phyloP scores from a whole-genome alignment of 352 stramenopile species.

The Phytophthora pseudosyringae region DNA sequence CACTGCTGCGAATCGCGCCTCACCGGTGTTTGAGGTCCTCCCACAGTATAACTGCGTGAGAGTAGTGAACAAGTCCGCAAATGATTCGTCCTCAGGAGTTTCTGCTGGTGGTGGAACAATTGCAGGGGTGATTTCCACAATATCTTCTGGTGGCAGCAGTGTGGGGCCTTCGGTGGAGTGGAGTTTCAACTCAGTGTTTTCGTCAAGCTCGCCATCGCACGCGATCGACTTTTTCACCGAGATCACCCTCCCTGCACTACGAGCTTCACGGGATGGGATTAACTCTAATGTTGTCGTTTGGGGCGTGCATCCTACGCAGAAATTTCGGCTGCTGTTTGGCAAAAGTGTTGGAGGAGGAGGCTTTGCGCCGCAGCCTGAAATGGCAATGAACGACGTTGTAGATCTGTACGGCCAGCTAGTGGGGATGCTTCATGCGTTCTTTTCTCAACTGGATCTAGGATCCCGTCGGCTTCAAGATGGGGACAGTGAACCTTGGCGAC shows the following conservation, averaged over 20 bases:
- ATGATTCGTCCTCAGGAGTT: conserved; percentile 9
- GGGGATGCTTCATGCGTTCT: conserved; percentile 59
- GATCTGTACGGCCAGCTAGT: conserved; percentile 68
- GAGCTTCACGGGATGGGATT: conserved; percentile 50
- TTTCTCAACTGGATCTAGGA: conserved; percentile 32
- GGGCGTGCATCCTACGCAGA: conserved; percentile 74
- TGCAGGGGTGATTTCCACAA: neutral
- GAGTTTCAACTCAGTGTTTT: conserved; percentile 68
- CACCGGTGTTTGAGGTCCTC: conserved; percentile 64
- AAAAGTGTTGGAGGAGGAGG: conserved; percentile 46
- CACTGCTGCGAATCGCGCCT: conserved; percentile 70
- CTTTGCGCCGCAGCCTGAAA: conserved; percentile 19
- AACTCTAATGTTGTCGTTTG: conserved; percentile 73
- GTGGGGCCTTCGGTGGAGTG: conserved; percentile 43
- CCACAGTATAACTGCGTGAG: conserved; percentile 51
- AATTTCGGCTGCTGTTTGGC: conserved; percentile 74
- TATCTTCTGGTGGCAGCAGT: neutral
- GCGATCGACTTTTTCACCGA: conserved; percentile 61
- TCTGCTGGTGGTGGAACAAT: neutral
- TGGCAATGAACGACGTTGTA: conserved; percentile 45
- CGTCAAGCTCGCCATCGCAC: conserved; percentile 47
- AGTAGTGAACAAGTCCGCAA: conserved; percentile 44
- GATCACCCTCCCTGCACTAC: conserved; percentile 56
- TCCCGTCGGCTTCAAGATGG: conserved; percentile 1
- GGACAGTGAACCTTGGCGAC: conserved; percentile 33